Percentiles rank a stretch among this genome's conserved stretches.
Conservation (phyloP, 2,329 filamentous ascomycete genomes). For the Sporothrix euskadiensis region DNA sequence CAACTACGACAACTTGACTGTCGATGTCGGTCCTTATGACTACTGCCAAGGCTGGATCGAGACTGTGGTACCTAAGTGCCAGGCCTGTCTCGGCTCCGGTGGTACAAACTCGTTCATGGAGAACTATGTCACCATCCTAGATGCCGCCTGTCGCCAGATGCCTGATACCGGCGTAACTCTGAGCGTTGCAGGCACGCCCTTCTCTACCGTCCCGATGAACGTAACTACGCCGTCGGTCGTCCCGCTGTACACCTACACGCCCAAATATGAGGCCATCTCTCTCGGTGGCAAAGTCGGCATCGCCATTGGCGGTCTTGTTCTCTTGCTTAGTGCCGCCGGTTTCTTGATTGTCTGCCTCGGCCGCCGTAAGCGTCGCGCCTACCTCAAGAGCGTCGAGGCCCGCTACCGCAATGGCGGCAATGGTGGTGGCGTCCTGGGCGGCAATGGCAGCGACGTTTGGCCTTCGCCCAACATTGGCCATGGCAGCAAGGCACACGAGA, state of each 20-base stretch:
- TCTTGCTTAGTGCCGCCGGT: constrained; percentile 52
- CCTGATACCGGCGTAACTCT: constrained; percentile 50
- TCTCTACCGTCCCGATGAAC: constrained; percentile 51
- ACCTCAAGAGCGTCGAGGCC: constrained; percentile 50
- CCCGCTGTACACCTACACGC: constrained; percentile 43
- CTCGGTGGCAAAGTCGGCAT: constrained; percentile 61
- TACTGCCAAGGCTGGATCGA: constrained; percentile 56
- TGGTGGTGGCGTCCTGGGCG: constrained; percentile 34
- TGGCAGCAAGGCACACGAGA: constrained; percentile 39
- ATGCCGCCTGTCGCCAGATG: constrained; percentile 58
- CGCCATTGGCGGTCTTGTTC: constrained; percentile 51
- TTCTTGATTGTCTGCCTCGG: constrained; percentile 59
- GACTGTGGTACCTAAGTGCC: constrained; percentile 47
- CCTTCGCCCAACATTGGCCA: constrained; percentile 39
- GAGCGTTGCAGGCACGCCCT: constrained; percentile 54
- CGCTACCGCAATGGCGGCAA: constrained; percentile 39
- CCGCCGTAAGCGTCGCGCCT: constrained; percentile 55
- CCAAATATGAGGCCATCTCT: constrained; percentile 50
- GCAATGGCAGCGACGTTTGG: constrained; percentile 38
- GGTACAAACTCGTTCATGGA: constrained; percentile 44
- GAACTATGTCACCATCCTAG: constrained; percentile 57
- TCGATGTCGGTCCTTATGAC: constrained; percentile 49
- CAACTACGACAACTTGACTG: constrained; percentile 52
- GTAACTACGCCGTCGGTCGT: constrained; percentile 52
- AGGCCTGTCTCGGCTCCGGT: constrained; percentile 47